Evolutionary conservation across 225 moss, liverwort and hornwort species (phyloP), one percentile per base, ranked within the genome.

Genomic region (Marchantia paleacea): DNA sequence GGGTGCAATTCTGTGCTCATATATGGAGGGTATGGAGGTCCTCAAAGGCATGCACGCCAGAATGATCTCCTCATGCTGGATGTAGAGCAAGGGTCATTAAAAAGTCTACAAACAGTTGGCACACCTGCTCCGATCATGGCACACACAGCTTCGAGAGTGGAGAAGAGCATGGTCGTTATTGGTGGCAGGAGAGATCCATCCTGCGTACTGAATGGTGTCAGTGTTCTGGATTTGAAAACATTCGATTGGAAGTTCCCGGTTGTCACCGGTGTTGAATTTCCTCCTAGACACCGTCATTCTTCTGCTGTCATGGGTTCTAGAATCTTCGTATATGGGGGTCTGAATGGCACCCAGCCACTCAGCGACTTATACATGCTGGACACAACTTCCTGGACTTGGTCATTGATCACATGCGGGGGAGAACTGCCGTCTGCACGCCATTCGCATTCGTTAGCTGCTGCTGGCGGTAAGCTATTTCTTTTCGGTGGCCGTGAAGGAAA

Each of bases 11-110:
- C 89, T 67, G 55, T 97, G 66, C 75, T 97, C 25, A 76, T 94
- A 78, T 91, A 90, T 76, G 97, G 94, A n/a, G 97, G 97, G 16
- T 96, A 93, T 75, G 96, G 96, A 75, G 96, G 94, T 24, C 86
- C 69, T 24, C 87, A 89, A 63, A 86, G 91, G 72, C 96, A 94
- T 82, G 87, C 86, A 67, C 94, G 96, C 26, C 85, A 82, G 62
- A 94, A 91, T 53, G 91, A 83, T 69, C 52, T 84, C 58, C 62
- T 94, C 62, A 28, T 90, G 26, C 75, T 96, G 30, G 78, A 94
- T 86, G 80, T 79, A 51, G 72, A 74, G 72, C 85, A 87, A 75
- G 90, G 91, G 53, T 78, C 68, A 19, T 74, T 96, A 55, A 84
- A 87, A 73, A 85, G 79, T 83, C 73, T 89, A 10, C 81, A 83